phyloP scores from a whole-genome alignment of 495 filamentous ascomycete species.

The Xylaria scruposa region DNA sequence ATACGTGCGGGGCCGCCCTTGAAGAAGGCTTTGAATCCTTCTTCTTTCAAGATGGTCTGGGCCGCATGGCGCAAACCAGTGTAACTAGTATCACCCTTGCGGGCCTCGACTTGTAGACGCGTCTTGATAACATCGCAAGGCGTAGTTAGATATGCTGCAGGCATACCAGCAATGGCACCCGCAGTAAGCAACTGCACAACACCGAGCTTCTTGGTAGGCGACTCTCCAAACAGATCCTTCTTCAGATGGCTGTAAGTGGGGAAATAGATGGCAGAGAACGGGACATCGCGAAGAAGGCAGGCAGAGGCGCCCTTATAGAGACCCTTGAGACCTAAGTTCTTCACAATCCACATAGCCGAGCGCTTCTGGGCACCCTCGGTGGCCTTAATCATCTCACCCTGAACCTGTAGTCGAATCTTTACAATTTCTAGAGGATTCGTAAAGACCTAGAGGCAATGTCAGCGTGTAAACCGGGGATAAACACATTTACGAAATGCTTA shows the following conservation, averaged over 20 bases:
- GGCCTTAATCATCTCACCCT: conserved; percentile 91
- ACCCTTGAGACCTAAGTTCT: conserved; percentile 91
- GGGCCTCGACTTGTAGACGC: conserved; percentile 92
- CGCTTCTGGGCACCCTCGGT: conserved; percentile 82
- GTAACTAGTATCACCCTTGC: conserved; percentile 91
- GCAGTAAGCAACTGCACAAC: conserved; percentile 91
- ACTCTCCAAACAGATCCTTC: conserved; percentile 90
- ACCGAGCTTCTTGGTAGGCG: conserved; percentile 85
- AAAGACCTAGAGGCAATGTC: conserved; percentile 68
- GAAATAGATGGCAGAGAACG: conserved; percentile 99
- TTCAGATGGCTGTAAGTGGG: conserved; percentile 95
- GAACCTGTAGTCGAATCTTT: conserved; percentile 97
- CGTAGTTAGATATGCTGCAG: conserved; percentile 95
- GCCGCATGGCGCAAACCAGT: conserved; percentile 88
- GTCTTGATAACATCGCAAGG: conserved; percentile 99
- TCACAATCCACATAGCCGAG: conserved; percentile 96
- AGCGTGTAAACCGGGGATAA: neutral
- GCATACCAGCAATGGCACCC: conserved; percentile 98
- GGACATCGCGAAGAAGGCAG: conserved; percentile 92
- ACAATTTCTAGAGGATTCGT: conserved; percentile 98
- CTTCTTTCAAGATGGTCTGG: conserved; percentile 79
- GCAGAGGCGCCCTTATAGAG: conserved; percentile 98
- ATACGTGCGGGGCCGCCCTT: conserved; percentile 97
- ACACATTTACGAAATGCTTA: neutral
- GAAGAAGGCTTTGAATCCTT: conserved; percentile 96